These are phyloP conservation scores for Fusarium luffae DNA, from an alignment of 2,329 filamentous ascomycete genomes.

Conservation along the genomic window DNA sequence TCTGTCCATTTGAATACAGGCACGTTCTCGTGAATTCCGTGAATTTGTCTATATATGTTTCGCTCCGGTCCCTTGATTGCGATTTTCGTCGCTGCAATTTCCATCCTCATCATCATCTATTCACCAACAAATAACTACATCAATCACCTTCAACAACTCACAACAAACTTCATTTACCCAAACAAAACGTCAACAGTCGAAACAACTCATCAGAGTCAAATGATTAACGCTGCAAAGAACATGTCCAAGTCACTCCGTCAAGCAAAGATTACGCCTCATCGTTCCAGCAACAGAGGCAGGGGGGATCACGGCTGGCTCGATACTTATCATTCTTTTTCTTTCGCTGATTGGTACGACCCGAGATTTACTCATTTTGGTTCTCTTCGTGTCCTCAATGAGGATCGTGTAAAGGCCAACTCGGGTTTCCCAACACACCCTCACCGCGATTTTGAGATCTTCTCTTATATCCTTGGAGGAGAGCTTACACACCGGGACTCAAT, in stretches of 20 bases:
- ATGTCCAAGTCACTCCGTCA: slow-evolving; percentile 73
- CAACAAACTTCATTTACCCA: slow-evolving; percentile 31
- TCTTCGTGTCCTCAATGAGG: slow-evolving; percentile 88
- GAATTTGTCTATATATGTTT: slow-evolving; percentile 53
- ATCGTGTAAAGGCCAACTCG: slow-evolving; percentile 77
- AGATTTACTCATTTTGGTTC: slow-evolving; percentile 76
- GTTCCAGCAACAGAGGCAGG: slow-evolving; percentile 78
- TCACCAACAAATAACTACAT: slow-evolving; percentile 42
- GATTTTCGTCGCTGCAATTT: slow-evolving; percentile 53
- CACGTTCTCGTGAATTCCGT: slow-evolving; percentile 45
- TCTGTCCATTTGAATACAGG: slow-evolving; percentile 19
- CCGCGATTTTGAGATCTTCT: slow-evolving; percentile 90
- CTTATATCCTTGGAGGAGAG: slow-evolving; percentile 85
- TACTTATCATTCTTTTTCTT: slow-evolving; percentile 87
- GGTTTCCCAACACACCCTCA: slow-evolving; percentile 90
- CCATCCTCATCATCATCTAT: slow-evolving; percentile 52
- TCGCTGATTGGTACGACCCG: slow-evolving; percentile 78
- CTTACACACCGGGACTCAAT: slow-evolving; percentile 90
- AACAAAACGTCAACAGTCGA: slow-evolving; percentile 15
- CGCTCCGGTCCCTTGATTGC: slow-evolving; percentile 49
- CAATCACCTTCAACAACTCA: slow-evolving; percentile 39
- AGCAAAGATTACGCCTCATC: slow-evolving; percentile 79
- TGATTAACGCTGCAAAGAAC: slow-evolving; percentile 55
- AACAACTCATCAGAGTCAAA: slow-evolving; percentile 32
- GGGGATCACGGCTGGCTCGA: slow-evolving; percentile 89